Base-by-base conservation (phyloP, 305 asterid species). In the Fraxinus sp. region DNA sequence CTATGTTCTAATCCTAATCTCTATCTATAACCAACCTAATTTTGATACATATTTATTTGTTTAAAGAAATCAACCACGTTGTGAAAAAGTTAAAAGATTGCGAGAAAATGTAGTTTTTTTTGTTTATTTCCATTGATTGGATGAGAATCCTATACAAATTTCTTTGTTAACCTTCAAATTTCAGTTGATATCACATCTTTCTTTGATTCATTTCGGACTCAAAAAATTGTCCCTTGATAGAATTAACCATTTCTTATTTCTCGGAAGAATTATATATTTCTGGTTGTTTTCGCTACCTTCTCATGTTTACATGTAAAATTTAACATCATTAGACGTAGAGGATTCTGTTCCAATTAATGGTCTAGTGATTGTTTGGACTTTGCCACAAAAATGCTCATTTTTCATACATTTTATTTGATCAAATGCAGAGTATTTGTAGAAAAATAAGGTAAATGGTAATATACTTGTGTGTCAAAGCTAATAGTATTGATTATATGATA, bases 31-130 rank as follows among this genome's bases (percentile, higher is more conserved):
- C 36, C 46, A 62, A n/a, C n/a, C 83, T 79, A 85, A 82, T 75
- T 32, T 82, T 3, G 79, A 82, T 74, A 82, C 77, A 70, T 26
- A 64, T 74, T 62, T 26, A 22, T 82, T 81, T 46, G 13, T 43
- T 46, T 46, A 46, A 46, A 43, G 5, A 14, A 49, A 49, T 49
- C 59, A 14, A 13, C 18, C 18, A 49, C 18, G 6, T 18, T 14
- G 59, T 49, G 59, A 49, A 14, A 14, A 49, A 14, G 18, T 3
- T 3, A 3, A 4, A 7, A 14, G 18, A 13, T 43, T 9, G 3
- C 3, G 14, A 9, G 14, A 41, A 9, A 2, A 9, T 10, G 14
- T 2, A 39, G 49, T 30, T 30, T 37, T 37, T 37, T 39, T 39
- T 39, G 11, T 2, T 39, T 39, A 9, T 49, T 14, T 52, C 18